Percentiles rank a stretch among this genome's conserved stretches.
phyloP scores from a whole-genome alignment of 495 filamentous ascomycete species.

The Amorphotheca resinae region DNA sequence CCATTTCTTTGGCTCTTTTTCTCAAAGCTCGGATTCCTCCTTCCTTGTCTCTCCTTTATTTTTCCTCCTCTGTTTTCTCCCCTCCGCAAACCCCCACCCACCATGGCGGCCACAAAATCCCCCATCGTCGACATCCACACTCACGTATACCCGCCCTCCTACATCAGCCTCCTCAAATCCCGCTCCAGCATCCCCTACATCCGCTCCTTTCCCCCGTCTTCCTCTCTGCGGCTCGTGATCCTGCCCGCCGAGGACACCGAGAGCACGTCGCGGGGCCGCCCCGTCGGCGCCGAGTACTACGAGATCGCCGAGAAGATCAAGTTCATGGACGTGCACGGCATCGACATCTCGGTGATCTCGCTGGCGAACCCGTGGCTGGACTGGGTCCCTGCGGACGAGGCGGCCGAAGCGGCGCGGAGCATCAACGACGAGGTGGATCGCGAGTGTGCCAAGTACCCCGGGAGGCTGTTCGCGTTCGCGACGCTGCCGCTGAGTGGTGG shows the following conservation, averaged over 20 bases:
- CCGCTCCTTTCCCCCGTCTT: conserved; percentile 47
- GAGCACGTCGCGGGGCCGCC: conserved; percentile 30
- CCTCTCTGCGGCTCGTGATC: conserved; percentile 63
- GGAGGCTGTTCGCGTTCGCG: conserved; percentile 67
- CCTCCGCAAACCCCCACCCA: too few species aligned
- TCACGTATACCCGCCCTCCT: conserved; percentile 82
- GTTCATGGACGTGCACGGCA: conserved; percentile 79
- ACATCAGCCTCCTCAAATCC: conserved; percentile 66
- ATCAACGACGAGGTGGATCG: conserved; percentile 69
- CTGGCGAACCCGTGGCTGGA: conserved; percentile 96
- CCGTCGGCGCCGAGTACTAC: conserved; percentile 27
- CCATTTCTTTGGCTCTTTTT: too few species aligned
- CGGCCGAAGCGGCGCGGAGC: conserved; percentile 43
- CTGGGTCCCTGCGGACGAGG: conserved; percentile 54
- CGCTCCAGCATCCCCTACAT: conserved; percentile 71
- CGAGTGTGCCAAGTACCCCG: conserved; percentile 47
- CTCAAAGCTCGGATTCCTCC: too few species aligned
- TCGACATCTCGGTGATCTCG: conserved; percentile 73
- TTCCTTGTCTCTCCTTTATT: too few species aligned
- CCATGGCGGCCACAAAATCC: conserved; percentile 12
- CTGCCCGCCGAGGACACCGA: conserved; percentile 55
- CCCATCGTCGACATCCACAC: conserved; percentile 82
- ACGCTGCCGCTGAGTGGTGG: conserved; percentile 66
- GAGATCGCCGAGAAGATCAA: conserved; percentile 51
- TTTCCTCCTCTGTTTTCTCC: too few species aligned